Percentiles rank a stretch among this genome's conserved stretches.
Evolutionary conservation across 345 rosid genomes (phyloP).

Genomic region (Triadica sebifera): DNA sequence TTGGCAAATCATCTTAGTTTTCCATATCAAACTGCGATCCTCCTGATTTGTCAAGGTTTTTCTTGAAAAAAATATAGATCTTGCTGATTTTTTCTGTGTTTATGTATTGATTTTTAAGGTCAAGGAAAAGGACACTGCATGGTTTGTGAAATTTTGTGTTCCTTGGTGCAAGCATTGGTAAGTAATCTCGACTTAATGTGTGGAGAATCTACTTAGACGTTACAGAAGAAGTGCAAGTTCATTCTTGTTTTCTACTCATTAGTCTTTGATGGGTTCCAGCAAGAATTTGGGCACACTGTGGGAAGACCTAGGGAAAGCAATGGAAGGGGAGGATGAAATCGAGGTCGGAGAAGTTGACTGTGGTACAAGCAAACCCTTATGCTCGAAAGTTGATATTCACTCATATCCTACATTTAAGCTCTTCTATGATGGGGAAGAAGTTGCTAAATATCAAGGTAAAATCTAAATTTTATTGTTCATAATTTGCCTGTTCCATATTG

Average conservation of each 20-base stretch:
- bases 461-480: background rate
- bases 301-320: constrained; percentile 83
- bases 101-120: constrained; percentile 36
- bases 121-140: constrained; percentile 93
- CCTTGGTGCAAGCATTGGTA: constrained; percentile 99
- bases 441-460: constrained; percentile 83
- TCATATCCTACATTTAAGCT: constrained; percentile 94
- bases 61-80: background rate
- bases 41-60: background rate
- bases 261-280: constrained; percentile 39
- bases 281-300: constrained; percentile 86
- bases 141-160: constrained; percentile 97
- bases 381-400: constrained; percentile 83
- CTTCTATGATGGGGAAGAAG: constrained; percentile 88
- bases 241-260: constrained; percentile 19
- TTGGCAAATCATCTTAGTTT: too few relatives aligned
- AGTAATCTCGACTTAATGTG: constrained; percentile 14
- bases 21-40: too few relatives aligned
- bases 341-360: constrained; percentile 98
- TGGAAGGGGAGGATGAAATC: constrained; percentile 93
- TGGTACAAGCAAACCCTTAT: constrained; percentile 63
- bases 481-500: background rate
- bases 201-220: background rate
- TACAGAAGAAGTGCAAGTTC: background rate
- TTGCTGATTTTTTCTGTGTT: background rate